Conservation (phyloP, 2,329 filamentous ascomycete species). For the Pezicula radicicola region DNA sequence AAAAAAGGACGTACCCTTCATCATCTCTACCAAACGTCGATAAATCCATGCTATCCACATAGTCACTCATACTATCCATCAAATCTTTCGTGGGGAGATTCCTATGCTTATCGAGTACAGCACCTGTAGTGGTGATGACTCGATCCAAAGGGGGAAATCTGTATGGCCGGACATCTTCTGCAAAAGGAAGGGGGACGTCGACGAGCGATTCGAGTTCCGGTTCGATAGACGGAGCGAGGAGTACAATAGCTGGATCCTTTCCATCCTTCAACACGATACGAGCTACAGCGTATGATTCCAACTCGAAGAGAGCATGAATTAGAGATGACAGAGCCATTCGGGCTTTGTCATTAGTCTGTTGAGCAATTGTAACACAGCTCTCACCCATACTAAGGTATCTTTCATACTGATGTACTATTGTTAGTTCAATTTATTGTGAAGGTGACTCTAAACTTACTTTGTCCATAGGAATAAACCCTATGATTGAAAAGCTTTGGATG, state of each 20-base stretch:
- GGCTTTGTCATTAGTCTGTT: conserved; percentile 77
- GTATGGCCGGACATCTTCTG: conserved; percentile 88
- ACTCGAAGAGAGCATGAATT: conserved; percentile 80
- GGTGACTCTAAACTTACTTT: conserved; percentile 46
- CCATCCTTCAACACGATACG: conserved; percentile 81
- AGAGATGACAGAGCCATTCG: conserved; percentile 84
- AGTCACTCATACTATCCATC: conserved; percentile 79
- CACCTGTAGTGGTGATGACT: conserved; percentile 83
- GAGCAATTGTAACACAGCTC: conserved; percentile 72
- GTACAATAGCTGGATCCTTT: conserved; percentile 71
- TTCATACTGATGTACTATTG: conserved; percentile 57
- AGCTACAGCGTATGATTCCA: conserved; percentile 82
- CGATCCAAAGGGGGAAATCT: conserved; percentile 87
- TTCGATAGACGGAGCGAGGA: conserved; percentile 80
- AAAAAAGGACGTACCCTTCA: conserved; percentile 54
- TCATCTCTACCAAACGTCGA: conserved; percentile 69
- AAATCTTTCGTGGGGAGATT: conserved; percentile 76
- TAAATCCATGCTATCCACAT: conserved; percentile 91
- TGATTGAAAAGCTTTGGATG: conserved; percentile 68
- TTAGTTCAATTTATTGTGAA: conserved; percentile 3
- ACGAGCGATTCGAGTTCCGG: conserved; percentile 79
- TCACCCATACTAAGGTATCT: conserved; percentile 84
- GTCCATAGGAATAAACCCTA: conserved; percentile 78
- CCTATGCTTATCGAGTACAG: conserved; percentile 75
- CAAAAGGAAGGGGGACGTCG: conserved; percentile 87